phyloP scores from a whole-genome alignment of 768 basidiomycete species.

The Pilatotrama ljubarskyi region DNA sequence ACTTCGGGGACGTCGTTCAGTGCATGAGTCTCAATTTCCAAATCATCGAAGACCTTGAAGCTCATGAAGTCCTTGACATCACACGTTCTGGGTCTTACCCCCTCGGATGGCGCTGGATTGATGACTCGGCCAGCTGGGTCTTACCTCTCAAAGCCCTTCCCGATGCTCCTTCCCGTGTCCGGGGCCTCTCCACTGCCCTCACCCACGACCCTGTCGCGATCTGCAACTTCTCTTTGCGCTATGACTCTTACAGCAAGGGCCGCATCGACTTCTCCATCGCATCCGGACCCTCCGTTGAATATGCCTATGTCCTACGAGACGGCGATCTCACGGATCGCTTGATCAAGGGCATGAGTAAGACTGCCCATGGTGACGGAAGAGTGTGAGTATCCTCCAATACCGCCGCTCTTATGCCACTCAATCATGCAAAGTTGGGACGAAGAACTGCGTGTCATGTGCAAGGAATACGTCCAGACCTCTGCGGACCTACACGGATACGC shows the following conservation, averaged over 20 bases:
- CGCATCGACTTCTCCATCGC: neutral
- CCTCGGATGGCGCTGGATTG: constrained; percentile 12
- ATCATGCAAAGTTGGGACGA: neutral
- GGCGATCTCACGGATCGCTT: neutral
- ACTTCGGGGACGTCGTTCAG: neutral
- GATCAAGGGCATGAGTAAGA: neutral
- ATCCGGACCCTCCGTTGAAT: neutral
- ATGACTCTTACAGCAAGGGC: neutral
- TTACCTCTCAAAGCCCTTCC: no score
- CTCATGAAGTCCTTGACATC: constrained; percentile 12
- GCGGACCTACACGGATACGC: no score
- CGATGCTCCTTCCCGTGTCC: no score
- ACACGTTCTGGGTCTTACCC: neutral
- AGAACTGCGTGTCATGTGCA: neutral
- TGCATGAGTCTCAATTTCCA: constrained; percentile 28
- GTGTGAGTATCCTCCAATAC: neutral
- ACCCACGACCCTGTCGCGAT: constrained; percentile 16
- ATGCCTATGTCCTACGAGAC: neutral
- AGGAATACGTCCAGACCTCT: no score
- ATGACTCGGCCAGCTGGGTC: constrained; percentile 22
- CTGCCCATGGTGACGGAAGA: neutral
- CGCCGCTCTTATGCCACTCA: neutral
- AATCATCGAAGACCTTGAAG: constrained; percentile 27
- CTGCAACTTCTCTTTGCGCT: neutral
- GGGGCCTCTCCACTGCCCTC: constrained; percentile 2